A percentile compares a stretch with the other conserved stretches of the same genome.
phyloP scores from a whole-genome alignment of 495 filamentous ascomycete genomes.

The Aspergillus saccharolyticus region DNA sequence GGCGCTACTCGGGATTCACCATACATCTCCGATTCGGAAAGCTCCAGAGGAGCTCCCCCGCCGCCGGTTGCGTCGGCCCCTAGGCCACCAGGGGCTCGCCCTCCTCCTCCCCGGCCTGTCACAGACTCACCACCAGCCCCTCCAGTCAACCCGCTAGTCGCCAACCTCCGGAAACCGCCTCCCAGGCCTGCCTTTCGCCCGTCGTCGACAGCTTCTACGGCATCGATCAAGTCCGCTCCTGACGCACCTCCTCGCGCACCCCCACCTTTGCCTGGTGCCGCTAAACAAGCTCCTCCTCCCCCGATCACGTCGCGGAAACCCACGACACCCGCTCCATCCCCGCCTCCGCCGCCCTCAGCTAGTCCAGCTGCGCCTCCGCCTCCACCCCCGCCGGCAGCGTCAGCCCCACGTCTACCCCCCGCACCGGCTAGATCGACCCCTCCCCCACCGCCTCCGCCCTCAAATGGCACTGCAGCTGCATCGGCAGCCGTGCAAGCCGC shows the following conservation, averaged over 20 bases:
- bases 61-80: slow-evolving; percentile 57
- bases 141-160: slow-evolving; percentile 52
- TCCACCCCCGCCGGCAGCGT: slow-evolving; percentile 45
- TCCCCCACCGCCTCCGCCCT: slow-evolving; percentile 41
- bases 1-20: slow-evolving; percentile 73
- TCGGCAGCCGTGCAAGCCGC: slow-evolving; percentile 46
- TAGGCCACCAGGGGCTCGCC: slow-evolving; percentile 53
- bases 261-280: slow-evolving; percentile 53
- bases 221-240: slow-evolving; percentile 42
- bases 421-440: slow-evolving; percentile 36
- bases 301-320: slow-evolving; percentile 37
- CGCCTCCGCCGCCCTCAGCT: slow-evolving; percentile 39
- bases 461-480: slow-evolving; percentile 27
- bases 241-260: slow-evolving; percentile 59
- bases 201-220: slow-evolving; percentile 43
- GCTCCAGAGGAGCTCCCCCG: slow-evolving; percentile 49
- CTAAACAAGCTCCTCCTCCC: slow-evolving; percentile 46
- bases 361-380: slow-evolving; percentile 43
- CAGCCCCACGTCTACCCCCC: slow-evolving; percentile 38
- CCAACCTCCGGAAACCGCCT: slow-evolving; percentile 56
- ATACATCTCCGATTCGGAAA: slow-evolving; percentile 76
- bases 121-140: slow-evolving; percentile 48
- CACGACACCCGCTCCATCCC: slow-evolving; percentile 35
- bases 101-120: slow-evolving; percentile 49
- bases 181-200: slow-evolving; percentile 50